Base-by-base conservation (phyloP, 352 stramenopile species). In the Elongisporangium prolatum region DNA sequence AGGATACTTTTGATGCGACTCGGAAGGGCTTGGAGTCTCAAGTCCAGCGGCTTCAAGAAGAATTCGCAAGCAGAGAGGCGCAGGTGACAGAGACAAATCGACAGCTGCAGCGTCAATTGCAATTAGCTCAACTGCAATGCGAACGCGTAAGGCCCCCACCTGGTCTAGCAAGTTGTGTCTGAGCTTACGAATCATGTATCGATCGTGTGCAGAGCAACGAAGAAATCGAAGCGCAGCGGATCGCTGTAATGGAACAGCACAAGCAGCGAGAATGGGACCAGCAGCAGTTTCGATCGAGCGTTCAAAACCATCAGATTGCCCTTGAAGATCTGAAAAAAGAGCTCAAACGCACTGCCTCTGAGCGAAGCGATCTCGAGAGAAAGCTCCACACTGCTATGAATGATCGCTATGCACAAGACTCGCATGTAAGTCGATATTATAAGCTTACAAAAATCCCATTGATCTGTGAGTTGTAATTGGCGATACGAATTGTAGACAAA, bases 251-350 rank as follows among this genome's bases (percentile, higher is more conserved):
- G 11, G 74, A 90, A 50, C 54, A 68, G 20, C 67, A 64, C 24
- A 68, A 68, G 22, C 57, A 80, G 21, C 68, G 69, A 5, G 74
- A 90, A 51, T 80, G 81, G 47, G 52, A 71, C 10, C 65, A 76
- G 17, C 6, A 47, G 21, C 63, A 74, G 62, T 49, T 61, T 5
- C 69, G 59, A 38, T 40, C 64, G 10, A 56, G 67, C 25, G 71
- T 57, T 3, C 57, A 51, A n/a, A 56, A 60, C 14, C 58, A 66
- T 0, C 61, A 71, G 28, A 61, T 49, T 21, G 34, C 58, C 9
- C 44, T 71, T 21, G 63, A 85, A 11, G 56, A 77, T n/a, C 51
- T 79, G 37, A 61, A 57, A 53, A 50, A 48, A 56, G 68, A 83
- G n/a, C 60, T 72, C 10, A 54, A 69, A 20, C 64, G 66, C 20